phyloP scores from a whole-genome alignment of 2,329 filamentous ascomycete genomes.

The Aspergillus eucalypticola region DNA sequence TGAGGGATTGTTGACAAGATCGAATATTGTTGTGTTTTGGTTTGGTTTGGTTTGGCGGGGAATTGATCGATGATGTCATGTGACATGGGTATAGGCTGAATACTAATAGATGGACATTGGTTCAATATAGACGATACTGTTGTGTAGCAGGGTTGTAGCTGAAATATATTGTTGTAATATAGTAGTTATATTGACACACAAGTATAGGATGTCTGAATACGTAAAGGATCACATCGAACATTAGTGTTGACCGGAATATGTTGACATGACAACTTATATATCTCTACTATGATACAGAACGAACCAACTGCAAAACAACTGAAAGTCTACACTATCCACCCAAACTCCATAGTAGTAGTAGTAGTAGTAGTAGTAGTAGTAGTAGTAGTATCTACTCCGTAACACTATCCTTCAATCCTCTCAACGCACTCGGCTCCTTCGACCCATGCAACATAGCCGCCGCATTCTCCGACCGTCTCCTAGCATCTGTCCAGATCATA shows the following conservation, averaged over 20 bases:
- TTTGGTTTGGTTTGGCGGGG: neutral
- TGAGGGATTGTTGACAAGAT: neutral
- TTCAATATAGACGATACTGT: neutral
- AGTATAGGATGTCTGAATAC: too few species aligned
- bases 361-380: too few species aligned
- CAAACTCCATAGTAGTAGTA: neutral
- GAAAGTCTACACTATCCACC: neutral
- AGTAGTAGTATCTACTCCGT: conserved; percentile 34
- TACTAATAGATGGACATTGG: neutral
- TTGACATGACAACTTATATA: too few species aligned
- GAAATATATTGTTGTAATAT: too few species aligned
- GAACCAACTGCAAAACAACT: neutral
- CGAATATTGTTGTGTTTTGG: too few species aligned
- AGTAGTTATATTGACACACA: too few species aligned
- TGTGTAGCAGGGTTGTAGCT: too few species aligned
- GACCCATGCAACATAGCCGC: conserved; percentile 42
- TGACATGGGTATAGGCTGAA: neutral
- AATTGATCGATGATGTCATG: neutral
- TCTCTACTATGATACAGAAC: too few species aligned
- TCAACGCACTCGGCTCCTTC: conserved; percentile 36
- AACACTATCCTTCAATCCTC: conserved; percentile 39
- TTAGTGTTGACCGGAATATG: too few species aligned
- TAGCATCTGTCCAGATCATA: conserved; percentile 65
- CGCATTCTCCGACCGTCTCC: conserved; percentile 57
- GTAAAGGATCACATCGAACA: too few species aligned